Evolutionary conservation across 768 basidiomycete genomes (phyloP), one percentile per base, ranked within the genome.

Genomic region (Tricholomella constricta): DNA sequence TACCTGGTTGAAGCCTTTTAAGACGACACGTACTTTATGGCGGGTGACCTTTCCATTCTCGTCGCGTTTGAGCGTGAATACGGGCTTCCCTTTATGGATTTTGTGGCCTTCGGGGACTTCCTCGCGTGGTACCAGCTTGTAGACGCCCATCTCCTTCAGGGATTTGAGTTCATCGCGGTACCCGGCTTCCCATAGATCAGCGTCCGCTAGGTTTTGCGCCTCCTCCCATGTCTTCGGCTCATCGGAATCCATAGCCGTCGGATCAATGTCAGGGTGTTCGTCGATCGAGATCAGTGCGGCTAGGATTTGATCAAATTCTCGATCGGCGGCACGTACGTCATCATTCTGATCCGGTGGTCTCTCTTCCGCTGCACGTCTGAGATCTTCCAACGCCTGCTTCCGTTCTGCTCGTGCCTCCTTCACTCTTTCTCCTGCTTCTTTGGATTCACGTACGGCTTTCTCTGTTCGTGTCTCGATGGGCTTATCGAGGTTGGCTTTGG

Each of bases 1-100:
- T 2, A 71, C 57, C 47, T 77, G 75, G 17, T 73, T 56, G 58
- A 66, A 76, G 0, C 80, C 78, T 43, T 72, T 66, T 36, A 50
- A n/a, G n/a, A n/a, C n/a, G n/a, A n/a, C n/a, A n/a, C n/a, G n/a
- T n/a, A n/a, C n/a, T n/a, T n/a, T 80, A 53, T 66, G 66, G n/a
- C 66, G 45, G 0, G 59, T 51, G 0, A 71, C 38, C 0, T 52
- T 43, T 0, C 76, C 74, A 3, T 55, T 11, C 15, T 63, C 58
- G 45, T 77, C 61, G 14, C 50, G 42, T 52, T 77, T 77, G 7
- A 56, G 54, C 22, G 60, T 62, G 55, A 55, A 61, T 9, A 64
- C 45, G 7, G 51, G 51, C 36, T 44, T 34, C 0, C 61, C 57
- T 25, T 55, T 38, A 63, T 47, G 62, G 14, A 72, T 36, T 26